phyloP scores from a whole-genome alignment of 1,139 yeast genomes.

The Protomyces inouyei region DNA sequence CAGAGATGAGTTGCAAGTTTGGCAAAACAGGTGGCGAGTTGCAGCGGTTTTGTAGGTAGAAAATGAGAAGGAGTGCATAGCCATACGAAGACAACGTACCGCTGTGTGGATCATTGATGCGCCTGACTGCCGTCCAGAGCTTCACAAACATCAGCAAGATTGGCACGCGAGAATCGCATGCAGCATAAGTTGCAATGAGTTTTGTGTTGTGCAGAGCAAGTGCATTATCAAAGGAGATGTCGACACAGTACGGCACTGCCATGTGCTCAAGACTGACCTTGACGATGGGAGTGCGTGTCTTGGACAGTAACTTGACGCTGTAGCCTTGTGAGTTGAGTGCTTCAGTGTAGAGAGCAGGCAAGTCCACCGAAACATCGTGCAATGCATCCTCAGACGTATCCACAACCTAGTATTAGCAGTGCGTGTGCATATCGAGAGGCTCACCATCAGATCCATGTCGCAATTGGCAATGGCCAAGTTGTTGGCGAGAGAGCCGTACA shows the following conservation, averaged over 20 bases:
- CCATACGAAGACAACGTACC: slow-evolving; percentile 31
- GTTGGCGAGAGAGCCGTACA: slow-evolving; percentile 29
- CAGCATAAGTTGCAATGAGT: slow-evolving; percentile 27
- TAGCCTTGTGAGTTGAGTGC: slow-evolving; percentile 17
- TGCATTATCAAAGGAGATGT: slow-evolving; percentile 29
- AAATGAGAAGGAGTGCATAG: slow-evolving; percentile 27
- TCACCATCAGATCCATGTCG: slow-evolving; percentile 29
- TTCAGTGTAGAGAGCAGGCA: slow-evolving; percentile 9
- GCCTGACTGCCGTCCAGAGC: slow-evolving; percentile 28
- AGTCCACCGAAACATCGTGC: slow-evolving; percentile 11
- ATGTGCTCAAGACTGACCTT: slow-evolving; percentile 17
- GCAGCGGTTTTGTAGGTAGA: slow-evolving; percentile 27
- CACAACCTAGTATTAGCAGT: slow-evolving; percentile 1
- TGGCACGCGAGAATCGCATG: slow-evolving; percentile 26
- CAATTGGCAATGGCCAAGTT: slow-evolving; percentile 28
- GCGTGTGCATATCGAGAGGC: not conserved
- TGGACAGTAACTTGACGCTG: slow-evolving; percentile 20
- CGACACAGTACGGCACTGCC: slow-evolving; percentile 24
- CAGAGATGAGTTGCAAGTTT: slow-evolving; percentile 27
- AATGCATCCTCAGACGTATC: slow-evolving; percentile 21
- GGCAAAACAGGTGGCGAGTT: slow-evolving; percentile 27
- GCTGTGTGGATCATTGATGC: slow-evolving; percentile 29
- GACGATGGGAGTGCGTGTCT: slow-evolving; percentile 29
- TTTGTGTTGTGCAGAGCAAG: slow-evolving; percentile 29
- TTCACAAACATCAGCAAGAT: slow-evolving; percentile 27